Percentiles rank a stretch among this genome's conserved stretches.
These are phyloP conservation scores for Trichoderma pleuroti DNA, from an alignment of 2,329 filamentous ascomycete genomes.

Conservation along the genomic window DNA sequence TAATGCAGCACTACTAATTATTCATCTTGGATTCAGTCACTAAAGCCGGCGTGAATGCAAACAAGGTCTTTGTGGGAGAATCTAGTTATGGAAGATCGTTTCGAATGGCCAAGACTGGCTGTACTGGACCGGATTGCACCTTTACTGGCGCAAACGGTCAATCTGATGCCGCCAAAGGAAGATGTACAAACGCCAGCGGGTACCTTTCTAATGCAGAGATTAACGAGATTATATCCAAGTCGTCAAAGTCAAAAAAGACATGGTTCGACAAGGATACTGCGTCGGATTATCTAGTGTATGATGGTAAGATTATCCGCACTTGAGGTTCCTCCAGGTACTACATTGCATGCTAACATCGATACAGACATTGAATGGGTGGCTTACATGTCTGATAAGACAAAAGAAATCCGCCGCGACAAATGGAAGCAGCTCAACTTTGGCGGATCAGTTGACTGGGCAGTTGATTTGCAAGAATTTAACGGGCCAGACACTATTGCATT, in stretches of 20 bases:
- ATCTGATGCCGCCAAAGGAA: slow-evolving; percentile 12
- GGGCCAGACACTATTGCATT: background rate
- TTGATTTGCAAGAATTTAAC: slow-evolving; percentile 8
- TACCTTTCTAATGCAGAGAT: slow-evolving; percentile 30
- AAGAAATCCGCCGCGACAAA: slow-evolving; percentile 4
- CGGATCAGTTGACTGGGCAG: slow-evolving; percentile 15
- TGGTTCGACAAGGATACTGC: slow-evolving; percentile 11
- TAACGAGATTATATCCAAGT: slow-evolving; percentile 4
- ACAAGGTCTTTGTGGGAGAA: background rate
- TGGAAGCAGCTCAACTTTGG: slow-evolving; percentile 8
- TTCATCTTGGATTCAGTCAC: slow-evolving; percentile 24
- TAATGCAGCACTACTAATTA: background rate
- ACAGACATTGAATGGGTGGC: slow-evolving; percentile 11
- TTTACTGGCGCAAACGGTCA: background rate
- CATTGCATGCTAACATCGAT: background rate
- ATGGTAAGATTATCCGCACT: background rate
- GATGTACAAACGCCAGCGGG: slow-evolving; percentile 28
- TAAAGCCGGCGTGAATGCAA: slow-evolving; percentile 31
- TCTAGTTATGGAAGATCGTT: slow-evolving; percentile 17
- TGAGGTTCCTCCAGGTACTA: background rate
- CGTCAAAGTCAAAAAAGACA: slow-evolving; percentile 20
- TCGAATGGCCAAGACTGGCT: slow-evolving; percentile 7
- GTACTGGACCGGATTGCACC: slow-evolving; percentile 15
- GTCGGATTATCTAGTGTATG: slow-evolving; percentile 13
- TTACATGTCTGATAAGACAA: slow-evolving; percentile 11